Conservation (phyloP, 768 basidiomycete species). For the Neoboletus brunneissimus region DNA sequence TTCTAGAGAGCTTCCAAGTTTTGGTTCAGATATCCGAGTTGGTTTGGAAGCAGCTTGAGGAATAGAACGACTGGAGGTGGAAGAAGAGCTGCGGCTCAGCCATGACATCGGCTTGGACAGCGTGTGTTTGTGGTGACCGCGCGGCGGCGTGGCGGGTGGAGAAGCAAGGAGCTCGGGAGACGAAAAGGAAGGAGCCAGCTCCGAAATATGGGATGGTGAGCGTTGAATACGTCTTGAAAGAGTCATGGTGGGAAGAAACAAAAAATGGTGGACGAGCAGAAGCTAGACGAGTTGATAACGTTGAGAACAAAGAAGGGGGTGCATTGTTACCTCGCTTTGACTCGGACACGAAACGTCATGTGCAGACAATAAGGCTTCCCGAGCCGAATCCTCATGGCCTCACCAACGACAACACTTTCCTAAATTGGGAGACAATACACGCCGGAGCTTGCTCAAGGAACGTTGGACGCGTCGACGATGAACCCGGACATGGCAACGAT, state of each 20-base stretch:
- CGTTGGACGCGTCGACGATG: neutral
- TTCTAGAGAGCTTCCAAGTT: constrained; percentile 34
- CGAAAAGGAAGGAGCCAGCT: constrained; percentile 28
- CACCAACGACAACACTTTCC: constrained; percentile 28
- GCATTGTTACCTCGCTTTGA: constrained; percentile 6
- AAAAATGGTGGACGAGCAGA: neutral
- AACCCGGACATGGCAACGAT: constrained; percentile 25
- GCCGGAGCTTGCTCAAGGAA: too few relatives aligned
- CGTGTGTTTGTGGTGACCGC: constrained; percentile 36
- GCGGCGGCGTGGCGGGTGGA: constrained; percentile 29
- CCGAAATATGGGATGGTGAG: constrained; percentile 17
- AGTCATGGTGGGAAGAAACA: constrained; percentile 23
- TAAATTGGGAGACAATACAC: constrained; percentile 18
- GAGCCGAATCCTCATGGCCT: neutral
- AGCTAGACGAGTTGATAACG: constrained; percentile 7
- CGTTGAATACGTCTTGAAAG: constrained; percentile 22
- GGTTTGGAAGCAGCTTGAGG: constrained; percentile 38
- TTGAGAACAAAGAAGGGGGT: constrained; percentile 6
- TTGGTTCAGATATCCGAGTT: constrained; percentile 45
- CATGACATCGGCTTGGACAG: constrained; percentile 43
- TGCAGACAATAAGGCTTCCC: constrained; percentile 17
- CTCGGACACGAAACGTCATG: constrained; percentile 4
- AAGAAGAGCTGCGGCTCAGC: constrained; percentile 39
- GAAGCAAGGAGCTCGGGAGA: constrained; percentile 24
- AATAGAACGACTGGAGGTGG: constrained; percentile 22